Conservation (phyloP, 2,329 filamentous ascomycete species). For the Colletotrichum aenigma region DNA sequence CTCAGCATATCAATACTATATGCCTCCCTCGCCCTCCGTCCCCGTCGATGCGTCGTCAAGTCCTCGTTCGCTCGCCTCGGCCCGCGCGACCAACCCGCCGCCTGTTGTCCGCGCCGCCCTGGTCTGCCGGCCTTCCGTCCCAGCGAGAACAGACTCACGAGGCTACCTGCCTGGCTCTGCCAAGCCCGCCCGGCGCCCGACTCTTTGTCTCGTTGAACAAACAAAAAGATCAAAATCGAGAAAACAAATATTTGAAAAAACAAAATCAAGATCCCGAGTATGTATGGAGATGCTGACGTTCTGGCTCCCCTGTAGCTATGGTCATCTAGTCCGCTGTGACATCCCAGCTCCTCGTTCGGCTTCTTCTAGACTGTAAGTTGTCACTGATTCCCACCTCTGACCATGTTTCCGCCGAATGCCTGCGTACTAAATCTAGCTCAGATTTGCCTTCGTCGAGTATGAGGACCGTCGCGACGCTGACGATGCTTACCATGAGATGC, state of each 20-base stretch:
- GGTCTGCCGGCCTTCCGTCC: constrained; percentile 10
- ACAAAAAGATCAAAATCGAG: neutral
- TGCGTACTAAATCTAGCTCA: constrained; percentile 30
- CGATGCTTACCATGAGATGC: constrained; percentile 99
- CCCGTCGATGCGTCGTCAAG: constrained; percentile 31
- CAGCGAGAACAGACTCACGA: neutral
- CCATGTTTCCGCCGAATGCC: neutral
- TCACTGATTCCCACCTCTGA: neutral
- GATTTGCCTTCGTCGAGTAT: constrained; percentile 99
- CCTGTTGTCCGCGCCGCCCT: neutral
- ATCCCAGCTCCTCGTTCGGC: constrained; percentile 96
- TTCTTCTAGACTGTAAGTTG: constrained; percentile 89
- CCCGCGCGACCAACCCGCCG: constrained; percentile 1
- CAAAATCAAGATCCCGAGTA: neutral
- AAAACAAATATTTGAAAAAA: neutral
- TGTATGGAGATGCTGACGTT: constrained; percentile 49
- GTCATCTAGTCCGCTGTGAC: constrained; percentile 95
- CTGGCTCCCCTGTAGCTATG: constrained; percentile 70
- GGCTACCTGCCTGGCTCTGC: neutral
- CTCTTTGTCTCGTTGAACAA: neutral
- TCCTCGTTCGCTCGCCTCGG: constrained; percentile 10
- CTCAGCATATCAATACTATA: constrained; percentile 17
- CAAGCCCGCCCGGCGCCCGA: constrained; percentile 1
- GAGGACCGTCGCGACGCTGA: constrained; percentile 98
- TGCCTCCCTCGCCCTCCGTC: constrained; percentile 48